Conservation (phyloP, 805 yeast genomes). For the Wickerhamomyces alni region DNA sequence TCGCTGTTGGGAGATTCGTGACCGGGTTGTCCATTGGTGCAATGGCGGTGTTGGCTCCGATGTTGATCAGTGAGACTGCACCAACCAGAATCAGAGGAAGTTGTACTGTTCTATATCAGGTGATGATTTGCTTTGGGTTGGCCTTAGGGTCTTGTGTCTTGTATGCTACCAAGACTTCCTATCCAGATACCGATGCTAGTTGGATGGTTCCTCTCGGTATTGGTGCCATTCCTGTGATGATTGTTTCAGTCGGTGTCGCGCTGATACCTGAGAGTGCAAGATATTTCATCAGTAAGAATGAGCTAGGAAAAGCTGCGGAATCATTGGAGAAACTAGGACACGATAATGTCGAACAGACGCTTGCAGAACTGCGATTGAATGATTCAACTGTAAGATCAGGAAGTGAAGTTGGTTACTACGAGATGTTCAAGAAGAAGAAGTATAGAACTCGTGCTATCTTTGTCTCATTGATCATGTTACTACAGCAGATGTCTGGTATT, state of each 20-base stretch:
- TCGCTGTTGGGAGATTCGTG: conserved; percentile 56
- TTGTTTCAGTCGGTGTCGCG: conserved; percentile 55
- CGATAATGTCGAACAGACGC: conserved; percentile 29
- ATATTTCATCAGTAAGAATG: conserved; percentile 42
- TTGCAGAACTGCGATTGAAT: conserved; percentile 3
- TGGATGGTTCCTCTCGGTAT: conserved; percentile 66
- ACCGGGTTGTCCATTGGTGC: conserved; percentile 75
- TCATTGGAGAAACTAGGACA: conserved; percentile 45
- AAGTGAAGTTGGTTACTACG: conserved; percentile 36
- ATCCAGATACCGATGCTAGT: conserved; percentile 37
- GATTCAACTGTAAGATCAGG: conserved; percentile 7
- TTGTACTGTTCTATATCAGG: conserved; percentile 57
- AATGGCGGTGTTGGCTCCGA: conserved; percentile 65
- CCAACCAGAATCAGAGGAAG: conserved; percentile 65
- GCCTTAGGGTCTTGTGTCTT: conserved; percentile 60
- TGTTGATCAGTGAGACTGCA: conserved; percentile 62
- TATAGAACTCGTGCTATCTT: conserved; percentile 36
- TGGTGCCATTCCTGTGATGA: conserved; percentile 32
- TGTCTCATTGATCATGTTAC: conserved; percentile 51
- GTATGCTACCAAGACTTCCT: conserved; percentile 40
- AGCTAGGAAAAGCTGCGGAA: conserved; percentile 46
- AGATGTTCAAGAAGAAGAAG: conserved; percentile 33
- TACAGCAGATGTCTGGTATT: conserved; percentile 60
- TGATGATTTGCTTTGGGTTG: conserved; percentile 60
- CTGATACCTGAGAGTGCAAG: conserved; percentile 68